Evolutionary conservation across 2,329 filamentous ascomycete genomes (phyloP).

Genomic region (Colletotrichum sp.): DNA sequence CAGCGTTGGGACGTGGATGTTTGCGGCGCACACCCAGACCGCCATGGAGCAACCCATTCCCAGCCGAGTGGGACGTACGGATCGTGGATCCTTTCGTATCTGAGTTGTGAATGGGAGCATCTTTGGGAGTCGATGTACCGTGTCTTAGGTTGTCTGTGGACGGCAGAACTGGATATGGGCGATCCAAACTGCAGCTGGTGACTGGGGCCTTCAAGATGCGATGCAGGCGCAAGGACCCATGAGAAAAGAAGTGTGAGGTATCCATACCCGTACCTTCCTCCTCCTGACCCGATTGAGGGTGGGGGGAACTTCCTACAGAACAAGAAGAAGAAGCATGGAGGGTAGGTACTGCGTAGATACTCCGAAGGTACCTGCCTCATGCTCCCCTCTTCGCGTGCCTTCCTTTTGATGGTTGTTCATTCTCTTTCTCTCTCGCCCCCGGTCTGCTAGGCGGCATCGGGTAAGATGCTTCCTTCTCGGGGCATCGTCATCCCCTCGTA

Average conservation of each 20-base stretch:
- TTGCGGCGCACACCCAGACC: background rate
- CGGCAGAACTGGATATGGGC: background rate
- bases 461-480: background rate
- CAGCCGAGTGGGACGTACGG: background rate
- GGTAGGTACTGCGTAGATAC: background rate
- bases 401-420: background rate
- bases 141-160: background rate
- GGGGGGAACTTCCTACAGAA: background rate
- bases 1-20: background rate
- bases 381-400: background rate
- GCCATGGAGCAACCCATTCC: background rate
- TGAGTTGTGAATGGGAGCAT: background rate
- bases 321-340: background rate
- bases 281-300: background rate
- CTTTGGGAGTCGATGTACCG: background rate
- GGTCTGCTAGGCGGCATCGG: background rate
- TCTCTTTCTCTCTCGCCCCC: background rate
- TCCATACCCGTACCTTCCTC: background rate
- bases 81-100: background rate
- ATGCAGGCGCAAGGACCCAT: background rate
- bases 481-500: background rate
- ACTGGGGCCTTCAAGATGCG: background rate
- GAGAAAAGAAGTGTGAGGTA: background rate
- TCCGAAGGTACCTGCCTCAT: background rate
- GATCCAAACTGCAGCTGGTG: background rate